Evolutionary conservation across 176 grass and related monocot genomes (phyloP).

Genomic region (Triticum timopheevii): DNA sequence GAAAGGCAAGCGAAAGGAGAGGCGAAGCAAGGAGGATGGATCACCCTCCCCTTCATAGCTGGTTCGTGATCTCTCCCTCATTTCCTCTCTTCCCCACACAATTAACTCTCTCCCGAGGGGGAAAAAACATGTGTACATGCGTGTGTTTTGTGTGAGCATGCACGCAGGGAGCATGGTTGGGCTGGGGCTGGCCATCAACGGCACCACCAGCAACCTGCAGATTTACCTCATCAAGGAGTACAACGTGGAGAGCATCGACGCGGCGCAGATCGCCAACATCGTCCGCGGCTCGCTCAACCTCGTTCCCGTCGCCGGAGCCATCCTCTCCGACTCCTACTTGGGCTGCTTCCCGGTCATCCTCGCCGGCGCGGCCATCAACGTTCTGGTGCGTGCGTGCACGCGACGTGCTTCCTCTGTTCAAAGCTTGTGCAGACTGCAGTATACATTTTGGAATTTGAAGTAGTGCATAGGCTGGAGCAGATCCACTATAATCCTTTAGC

Average conservation of each 20-base stretch:
- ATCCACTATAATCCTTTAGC: too few species aligned
- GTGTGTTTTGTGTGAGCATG: neutral
- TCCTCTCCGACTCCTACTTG: constrained; percentile 28
- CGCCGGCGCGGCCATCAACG: neutral
- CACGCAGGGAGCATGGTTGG: constrained; percentile 4
- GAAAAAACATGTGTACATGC: neutral
- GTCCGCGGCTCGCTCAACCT: constrained; percentile 12
- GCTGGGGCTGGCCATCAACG: constrained; percentile 17
- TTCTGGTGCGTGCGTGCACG: neutral
- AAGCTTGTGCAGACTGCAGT: neutral
- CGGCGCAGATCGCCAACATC: neutral
- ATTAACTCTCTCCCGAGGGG: neutral
- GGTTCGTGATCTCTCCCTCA: neutral
- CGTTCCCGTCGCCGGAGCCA: constrained; percentile 8
- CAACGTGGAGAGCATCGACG: constrained; percentile 26
- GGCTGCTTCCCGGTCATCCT: constrained; percentile 15
- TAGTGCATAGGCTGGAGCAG: too few species aligned
- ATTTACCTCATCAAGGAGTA: constrained; percentile 17
- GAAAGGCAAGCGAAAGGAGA: neutral
- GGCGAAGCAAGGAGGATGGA: constrained; percentile 5
- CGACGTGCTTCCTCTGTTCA: neutral
- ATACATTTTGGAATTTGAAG: neutral
- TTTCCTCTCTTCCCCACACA: neutral
- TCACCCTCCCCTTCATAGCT: constrained; percentile 12
- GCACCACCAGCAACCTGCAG: constrained; percentile 13